Evolutionary conservation across 345 rosid species (phyloP), one percentile per base, ranked within the genome.

Genomic region (Gossypium raimondii): DNA sequence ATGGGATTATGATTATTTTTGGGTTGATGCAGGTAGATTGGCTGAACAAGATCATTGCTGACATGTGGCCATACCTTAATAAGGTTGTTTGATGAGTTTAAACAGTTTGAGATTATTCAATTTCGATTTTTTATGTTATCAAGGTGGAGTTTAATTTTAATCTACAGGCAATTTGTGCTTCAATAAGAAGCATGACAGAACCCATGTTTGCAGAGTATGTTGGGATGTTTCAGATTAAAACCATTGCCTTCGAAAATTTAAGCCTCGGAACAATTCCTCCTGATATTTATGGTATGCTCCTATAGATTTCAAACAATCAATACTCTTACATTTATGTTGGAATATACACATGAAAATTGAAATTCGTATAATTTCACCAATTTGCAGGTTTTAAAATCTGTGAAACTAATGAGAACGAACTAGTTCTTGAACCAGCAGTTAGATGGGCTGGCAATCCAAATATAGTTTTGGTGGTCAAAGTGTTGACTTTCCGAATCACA

Each of bases 371-470:
- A n/a, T 11, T 70, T 51, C 18, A 13, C 74, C 74, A 62, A 62
- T 73, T 76, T 81, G 72, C 86, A 89, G 97, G 97, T 79, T 41
- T 88, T 17, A 88, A 86, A 85, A 80, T 86, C 69, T 81, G 82
- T 51, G 90, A 91, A 78, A 91, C 94, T 45, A 89, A 88, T 41
- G 94, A 88, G 82, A 88, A 81, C 80, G 94, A 87, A 73, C 77
- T 91, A 78, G 79, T 89, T 53, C 69, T 89, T 78, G 94, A 89
- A 86, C 92, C 94, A 24, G 91, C 87, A 76, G 75, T 87, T 17
- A 89, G 83, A 73, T 91, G 91, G 92, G 94, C 94, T 52, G 94
- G 97, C 76, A 91, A 91, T 79, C 90, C 97, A 73, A 86, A 87
- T 76, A 88, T 91, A 38, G 81, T 85, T 77, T 47, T 89, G 84